Conservation (phyloP, 208 protist genomes). For the Strigomonas culicis region DNA sequence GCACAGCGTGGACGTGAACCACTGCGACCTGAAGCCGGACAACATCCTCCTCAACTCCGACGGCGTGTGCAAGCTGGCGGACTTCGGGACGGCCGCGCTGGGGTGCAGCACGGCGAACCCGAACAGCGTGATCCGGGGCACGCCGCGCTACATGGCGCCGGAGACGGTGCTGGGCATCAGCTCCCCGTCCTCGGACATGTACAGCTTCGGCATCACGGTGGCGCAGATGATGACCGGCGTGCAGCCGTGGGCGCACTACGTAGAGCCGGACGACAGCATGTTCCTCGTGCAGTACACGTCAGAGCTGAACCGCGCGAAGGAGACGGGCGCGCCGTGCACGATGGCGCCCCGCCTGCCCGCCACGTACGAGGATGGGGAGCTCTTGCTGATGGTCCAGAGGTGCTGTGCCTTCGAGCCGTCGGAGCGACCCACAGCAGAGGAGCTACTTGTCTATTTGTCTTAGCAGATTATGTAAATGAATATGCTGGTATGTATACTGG, state of each 20-base stretch:
- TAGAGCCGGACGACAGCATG: conserved; percentile 35
- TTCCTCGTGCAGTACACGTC: conserved; percentile 39
- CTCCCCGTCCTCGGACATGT: conserved; percentile 64
- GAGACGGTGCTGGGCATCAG: conserved; percentile 56
- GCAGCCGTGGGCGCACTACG: conserved; percentile 54
- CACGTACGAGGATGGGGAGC: conserved; percentile 32
- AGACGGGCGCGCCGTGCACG: conserved; percentile 23
- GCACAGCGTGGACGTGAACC: too few species aligned
- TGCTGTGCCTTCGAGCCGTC: conserved; percentile 41
- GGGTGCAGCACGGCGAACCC: conserved; percentile 35
- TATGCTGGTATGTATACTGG: background rate
- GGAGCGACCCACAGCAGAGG: conserved; percentile 39
- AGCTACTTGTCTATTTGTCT: conserved; percentile 38
- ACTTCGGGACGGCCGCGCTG: conserved; percentile 82
- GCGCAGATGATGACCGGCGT: conserved; percentile 59
- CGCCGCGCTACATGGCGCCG: conserved; percentile 70
- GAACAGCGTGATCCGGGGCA: conserved; percentile 40
- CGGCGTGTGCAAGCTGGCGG: conserved; percentile 84
- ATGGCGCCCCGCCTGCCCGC: conserved; percentile 44
- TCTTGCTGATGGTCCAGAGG: conserved; percentile 29
- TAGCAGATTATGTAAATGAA: conserved; percentile 15
- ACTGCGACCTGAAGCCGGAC: conserved; percentile 91
- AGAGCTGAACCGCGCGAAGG: conserved; percentile 24
- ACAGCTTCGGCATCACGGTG: conserved; percentile 83
- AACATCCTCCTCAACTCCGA: conserved; percentile 81